phyloP scores from a whole-genome alignment of 1,139 yeast genomes.

The Kurtzmaniella quercitrusa region DNA sequence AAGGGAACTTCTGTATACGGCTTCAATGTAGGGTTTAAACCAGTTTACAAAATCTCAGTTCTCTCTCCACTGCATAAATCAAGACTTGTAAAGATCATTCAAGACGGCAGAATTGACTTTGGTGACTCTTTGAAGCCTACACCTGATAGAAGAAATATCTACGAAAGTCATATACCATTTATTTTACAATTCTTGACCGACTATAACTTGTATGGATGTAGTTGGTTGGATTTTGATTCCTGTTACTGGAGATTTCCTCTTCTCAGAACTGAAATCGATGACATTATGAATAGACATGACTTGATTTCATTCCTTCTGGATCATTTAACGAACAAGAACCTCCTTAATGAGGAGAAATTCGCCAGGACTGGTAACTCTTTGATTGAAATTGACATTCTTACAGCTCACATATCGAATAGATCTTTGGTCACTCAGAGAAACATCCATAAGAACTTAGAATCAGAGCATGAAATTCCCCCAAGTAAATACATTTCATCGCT shows the following conservation, averaged over 20 bases:
- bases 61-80: constrained; percentile 59
- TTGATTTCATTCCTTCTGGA: constrained; percentile 2
- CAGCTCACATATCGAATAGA: constrained; percentile 58
- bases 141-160: constrained; percentile 18
- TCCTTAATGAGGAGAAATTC: constrained; percentile 21
- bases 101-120: constrained; percentile 41
- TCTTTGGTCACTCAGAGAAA: constrained; percentile 37
- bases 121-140: neutral
- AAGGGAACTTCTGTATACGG: constrained; percentile 85
- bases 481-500: constrained; percentile 53
- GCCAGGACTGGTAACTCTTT: constrained; percentile 57
- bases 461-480: constrained; percentile 17
- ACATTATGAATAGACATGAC: constrained; percentile 1
- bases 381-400: constrained; percentile 65
- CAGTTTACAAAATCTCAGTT: constrained; percentile 65
- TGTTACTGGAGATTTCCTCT: constrained; percentile 41
- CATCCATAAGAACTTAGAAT: constrained; percentile 29
- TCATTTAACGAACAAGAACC: constrained; percentile 20
- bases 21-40: constrained; percentile 58
- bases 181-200: constrained; percentile 76
- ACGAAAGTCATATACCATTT: constrained; percentile 79
- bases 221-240: constrained; percentile 51
- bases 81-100: constrained; percentile 56
- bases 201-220: constrained; percentile 80
- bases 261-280: constrained; percentile 10